Evolutionary conservation across 2,329 filamentous ascomycete genomes (phyloP).

Genomic region (Penicillium sp.): DNA sequence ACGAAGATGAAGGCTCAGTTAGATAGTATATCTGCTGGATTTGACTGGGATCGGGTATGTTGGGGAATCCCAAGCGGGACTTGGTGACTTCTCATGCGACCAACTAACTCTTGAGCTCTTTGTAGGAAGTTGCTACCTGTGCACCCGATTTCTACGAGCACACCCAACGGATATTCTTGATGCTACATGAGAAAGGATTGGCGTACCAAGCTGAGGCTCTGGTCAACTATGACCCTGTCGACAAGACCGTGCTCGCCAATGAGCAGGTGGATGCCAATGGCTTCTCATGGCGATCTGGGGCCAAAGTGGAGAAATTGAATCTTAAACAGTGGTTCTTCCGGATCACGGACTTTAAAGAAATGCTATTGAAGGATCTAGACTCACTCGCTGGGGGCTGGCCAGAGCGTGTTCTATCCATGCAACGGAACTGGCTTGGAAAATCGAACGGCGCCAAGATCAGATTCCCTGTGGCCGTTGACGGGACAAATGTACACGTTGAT

Average conservation of each 20-base stretch:
- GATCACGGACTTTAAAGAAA: slow-evolving; percentile 76
- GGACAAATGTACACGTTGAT: slow-evolving; percentile 55
- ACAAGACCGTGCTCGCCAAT: slow-evolving; percentile 86
- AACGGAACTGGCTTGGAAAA: slow-evolving; percentile 84
- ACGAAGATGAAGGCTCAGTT: slow-evolving; percentile 82
- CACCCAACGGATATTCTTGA: slow-evolving; percentile 81
- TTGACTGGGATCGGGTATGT: slow-evolving; percentile 80
- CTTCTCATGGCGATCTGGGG: slow-evolving; percentile 82
- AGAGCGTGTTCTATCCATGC: slow-evolving; percentile 77
- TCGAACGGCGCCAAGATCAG: slow-evolving; percentile 71
- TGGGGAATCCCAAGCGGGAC: not conserved
- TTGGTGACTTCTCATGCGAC: not conserved
- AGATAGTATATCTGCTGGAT: slow-evolving; percentile 73
- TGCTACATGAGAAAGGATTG: slow-evolving; percentile 70
- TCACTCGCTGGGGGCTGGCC: slow-evolving; percentile 72
- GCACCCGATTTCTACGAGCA: slow-evolving; percentile 85
- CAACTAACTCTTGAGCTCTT: not conserved
- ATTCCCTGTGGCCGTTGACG: slow-evolving; percentile 60
- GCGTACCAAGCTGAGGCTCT: slow-evolving; percentile 81
- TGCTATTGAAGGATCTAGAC: slow-evolving; percentile 70
- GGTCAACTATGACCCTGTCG: slow-evolving; percentile 88
- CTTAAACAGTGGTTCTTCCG: slow-evolving; percentile 89
- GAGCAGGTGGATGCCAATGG: slow-evolving; percentile 83
- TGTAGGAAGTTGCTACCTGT: slow-evolving; percentile 79
- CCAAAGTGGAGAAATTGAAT: slow-evolving; percentile 74